Evolutionary conservation across 139 green algal genomes (phyloP), one percentile per base, ranked within the genome.

Genomic region (Ettlia oleoabundans): DNA sequence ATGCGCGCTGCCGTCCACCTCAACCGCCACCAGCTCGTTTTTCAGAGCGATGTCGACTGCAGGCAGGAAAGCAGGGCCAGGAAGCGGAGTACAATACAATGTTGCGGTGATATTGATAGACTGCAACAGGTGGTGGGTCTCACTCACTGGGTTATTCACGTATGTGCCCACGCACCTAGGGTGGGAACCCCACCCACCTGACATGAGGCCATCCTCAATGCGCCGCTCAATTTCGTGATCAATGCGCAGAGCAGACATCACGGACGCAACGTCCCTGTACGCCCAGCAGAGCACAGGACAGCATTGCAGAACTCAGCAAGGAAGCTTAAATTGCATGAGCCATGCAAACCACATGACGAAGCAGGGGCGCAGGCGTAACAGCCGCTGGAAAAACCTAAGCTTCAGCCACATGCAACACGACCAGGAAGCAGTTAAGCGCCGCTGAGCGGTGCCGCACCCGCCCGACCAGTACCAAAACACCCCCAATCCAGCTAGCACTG

Each of bases 1-100:
- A 32, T 82, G 66, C 9, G 67, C 61, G 30, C n/a, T 38, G 55
- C 74, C 74, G 15, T 81, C 74, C 38, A 89, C 40, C 53, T 83
- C 83, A 33, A 90, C 69, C 0, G 86, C 77, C 28, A 90, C 83
- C 86, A 86, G 65, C 22, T 70, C 52, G 32, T 41, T 47, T 1
- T 43, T 13, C 21, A 86, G 32, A 1, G 80, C 85, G 43, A 86
- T 79, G 77, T 88, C 73, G 15, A 84, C 66, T 47, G 37, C 32
- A 67, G 21, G 66, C 21, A 43, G 64, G 10, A 4, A 22, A 13
- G 13, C 28, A 41, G 6, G 4, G 62, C 4, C 6, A 69, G 62
- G 62, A 58, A 15, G 15, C 47, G n/a, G 47, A 58, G 47, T 58
- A 15, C 47, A 58, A 58, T n/a, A n/a, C n/a, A n/a, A n/a, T n/a